These are phyloP conservation scores for Hansenula lynferdii DNA, from an alignment of 1,139 yeast genomes.

Conservation along the genomic window DNA sequence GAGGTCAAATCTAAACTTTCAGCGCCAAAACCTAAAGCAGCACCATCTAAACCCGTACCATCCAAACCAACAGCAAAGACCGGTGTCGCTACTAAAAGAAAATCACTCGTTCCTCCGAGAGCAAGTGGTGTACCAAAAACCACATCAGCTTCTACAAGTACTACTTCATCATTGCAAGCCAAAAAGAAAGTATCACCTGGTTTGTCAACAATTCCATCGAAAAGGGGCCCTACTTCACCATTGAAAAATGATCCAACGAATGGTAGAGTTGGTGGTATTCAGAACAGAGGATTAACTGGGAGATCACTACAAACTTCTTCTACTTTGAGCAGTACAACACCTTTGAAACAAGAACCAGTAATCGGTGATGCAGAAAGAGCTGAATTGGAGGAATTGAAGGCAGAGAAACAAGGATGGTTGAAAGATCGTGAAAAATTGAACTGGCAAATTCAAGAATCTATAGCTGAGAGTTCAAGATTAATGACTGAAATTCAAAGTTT, in stretches of 20 bases:
- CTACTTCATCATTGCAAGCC: constrained; percentile 9
- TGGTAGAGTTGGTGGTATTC: constrained; percentile 22
- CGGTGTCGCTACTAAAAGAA: constrained; percentile 8
- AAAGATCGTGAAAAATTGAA: constrained; percentile 38
- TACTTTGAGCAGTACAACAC: background rate
- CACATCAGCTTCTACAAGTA: constrained; percentile 6
- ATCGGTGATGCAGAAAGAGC: constrained; percentile 19
- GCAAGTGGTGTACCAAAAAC: constrained; percentile 4
- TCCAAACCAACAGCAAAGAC: constrained; percentile 5
- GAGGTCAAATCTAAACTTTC: constrained; percentile 41
- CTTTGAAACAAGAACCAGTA: constrained; percentile 3
- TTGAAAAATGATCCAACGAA: constrained; percentile 36
- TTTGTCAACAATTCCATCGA: constrained; percentile 45
- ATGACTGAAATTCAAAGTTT: constrained; percentile 37
- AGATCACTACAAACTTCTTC: constrained; percentile 24
- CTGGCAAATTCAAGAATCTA: constrained; percentile 36
- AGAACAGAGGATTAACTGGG: constrained; percentile 25
- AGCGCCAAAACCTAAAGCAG: constrained; percentile 13
- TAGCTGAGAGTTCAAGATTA: constrained; percentile 36
- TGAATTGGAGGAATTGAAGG: constrained; percentile 48
- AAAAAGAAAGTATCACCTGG: constrained; percentile 13
- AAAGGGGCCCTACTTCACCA: constrained; percentile 55
- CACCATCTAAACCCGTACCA: constrained; percentile 6
- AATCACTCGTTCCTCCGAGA: constrained; percentile 5
- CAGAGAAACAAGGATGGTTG: constrained; percentile 49